Evolutionary conservation across 805 yeast species (phyloP).

Genomic region (Kazachstania bromeliacearum): DNA sequence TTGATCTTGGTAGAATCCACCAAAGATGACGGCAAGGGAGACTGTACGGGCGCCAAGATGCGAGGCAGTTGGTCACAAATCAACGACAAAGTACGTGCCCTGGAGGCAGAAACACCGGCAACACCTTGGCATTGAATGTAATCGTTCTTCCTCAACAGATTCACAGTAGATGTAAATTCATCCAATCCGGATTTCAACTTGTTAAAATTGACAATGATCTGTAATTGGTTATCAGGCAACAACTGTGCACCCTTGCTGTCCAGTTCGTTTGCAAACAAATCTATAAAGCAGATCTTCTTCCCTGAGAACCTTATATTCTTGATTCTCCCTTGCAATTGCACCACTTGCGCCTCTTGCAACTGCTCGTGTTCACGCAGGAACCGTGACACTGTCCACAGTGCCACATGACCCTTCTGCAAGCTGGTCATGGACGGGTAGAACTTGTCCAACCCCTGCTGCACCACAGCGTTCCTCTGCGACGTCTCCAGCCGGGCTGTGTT

Average conservation of each 20-base stretch:
- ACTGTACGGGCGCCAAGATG: constrained; percentile 60
- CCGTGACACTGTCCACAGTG: neutral
- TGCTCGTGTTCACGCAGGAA: constrained; percentile 1
- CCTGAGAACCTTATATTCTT: constrained; percentile 25
- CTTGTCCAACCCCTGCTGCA: constrained; percentile 7
- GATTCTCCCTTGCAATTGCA: constrained; percentile 17
- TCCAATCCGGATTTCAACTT: neutral
- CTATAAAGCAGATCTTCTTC: constrained; percentile 28
- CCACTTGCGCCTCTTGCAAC: neutral
- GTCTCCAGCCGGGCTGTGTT: constrained; percentile 21
- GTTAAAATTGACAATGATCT: constrained; percentile 21
- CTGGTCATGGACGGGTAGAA: constrained; percentile 24
- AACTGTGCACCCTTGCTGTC: neutral
- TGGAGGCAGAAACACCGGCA: constrained; percentile 60
- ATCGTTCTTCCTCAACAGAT: constrained; percentile 59
- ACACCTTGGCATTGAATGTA: constrained; percentile 53
- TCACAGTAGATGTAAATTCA: constrained; percentile 5
- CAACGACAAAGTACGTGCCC: constrained; percentile 63
- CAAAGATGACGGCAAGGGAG: constrained; percentile 58
- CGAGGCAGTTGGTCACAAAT: constrained; percentile 41
- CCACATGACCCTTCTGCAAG: constrained; percentile 1
- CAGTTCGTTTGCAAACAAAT: constrained; percentile 10
- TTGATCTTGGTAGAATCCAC: constrained; percentile 47
- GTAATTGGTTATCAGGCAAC: constrained; percentile 9
- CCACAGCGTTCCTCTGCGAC: constrained; percentile 13